Conservation (phyloP, 345 rosid species). For the Eucalyptus pauciflora region DNA sequence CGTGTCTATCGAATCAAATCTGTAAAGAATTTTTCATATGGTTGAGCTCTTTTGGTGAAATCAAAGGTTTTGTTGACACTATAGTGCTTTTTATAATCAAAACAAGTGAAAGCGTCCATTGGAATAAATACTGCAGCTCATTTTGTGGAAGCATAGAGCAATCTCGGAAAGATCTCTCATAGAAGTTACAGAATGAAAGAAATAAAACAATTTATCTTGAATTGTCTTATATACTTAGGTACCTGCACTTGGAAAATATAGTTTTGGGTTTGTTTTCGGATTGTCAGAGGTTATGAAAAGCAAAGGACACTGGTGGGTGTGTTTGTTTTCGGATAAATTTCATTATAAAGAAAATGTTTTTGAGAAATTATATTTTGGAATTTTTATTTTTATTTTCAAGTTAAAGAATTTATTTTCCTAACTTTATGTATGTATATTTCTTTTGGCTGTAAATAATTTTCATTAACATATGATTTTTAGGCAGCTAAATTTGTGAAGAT, state of each 20-base stretch:
- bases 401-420: no score
- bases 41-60: accelerated
- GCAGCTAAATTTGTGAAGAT: not conserved
- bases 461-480: accelerated
- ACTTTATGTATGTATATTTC: not conserved
- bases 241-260: not conserved
- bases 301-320: no score
- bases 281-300: no score
- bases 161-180: not conserved
- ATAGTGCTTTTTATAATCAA: not conserved
- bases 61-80: no score
- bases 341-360: no score
- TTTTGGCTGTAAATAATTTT: no score
- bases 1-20: accelerated
- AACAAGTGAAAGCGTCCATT: not conserved
- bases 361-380: no score
- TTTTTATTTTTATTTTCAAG: no score
- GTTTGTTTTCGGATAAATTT: no score
- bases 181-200: no score
- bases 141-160: not conserved
- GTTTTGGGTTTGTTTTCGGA: not conserved
- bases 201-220: not conserved
- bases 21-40: accelerated
- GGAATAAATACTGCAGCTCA: not conserved
- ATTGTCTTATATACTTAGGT: no score